Base-by-base conservation (phyloP, 305 asterid species). In the Solanum hybrid region DNA sequence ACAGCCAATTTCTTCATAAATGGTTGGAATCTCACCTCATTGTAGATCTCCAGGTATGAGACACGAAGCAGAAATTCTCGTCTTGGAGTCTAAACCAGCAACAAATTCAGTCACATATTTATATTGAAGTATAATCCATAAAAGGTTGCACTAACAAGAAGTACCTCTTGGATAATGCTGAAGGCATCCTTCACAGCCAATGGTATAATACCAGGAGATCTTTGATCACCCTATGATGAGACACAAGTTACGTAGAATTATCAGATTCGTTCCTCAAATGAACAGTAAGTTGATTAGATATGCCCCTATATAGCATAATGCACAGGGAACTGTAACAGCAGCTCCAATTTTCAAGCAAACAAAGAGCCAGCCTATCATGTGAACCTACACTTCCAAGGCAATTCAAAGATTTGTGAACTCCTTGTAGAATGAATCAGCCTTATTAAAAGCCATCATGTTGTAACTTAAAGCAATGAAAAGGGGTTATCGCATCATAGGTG, bases 111-210 rank as follows among this genome's bases (percentile, higher is more conserved):
- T 86, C 71, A 46, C 81, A 79, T 56, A 85, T 86, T 85, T 86
- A 86, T 89, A 87, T 72, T 79, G 46, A 72, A 88, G 90, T 51
- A 87, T 89, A 92, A 86, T 85, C 86, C 86, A 88, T 60, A 82
- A 85, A 66, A 91, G 91, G 89, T 90, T 88, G 89, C 81, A 90
- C 89, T 79, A 86, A 79, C 86, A 91, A 90, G 88, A 93, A 89
- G 90, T 98, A 98, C 99, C 99, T 98, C 99, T 92, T 98, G 99
- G 90, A 98, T 98, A 88, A 98, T 97, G 91, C 99, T 92, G 94
- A 97, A 97, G 91, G 98, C 99, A 91, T 98, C 99, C 95, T 98
- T 98, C 91, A 98, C 99, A 79, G 99, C 98, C 95, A 98, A 92
- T 11, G 99, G 98, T 90, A 98, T 97, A 91, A 95, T 94, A 88